Percentiles rank a stretch among this genome's conserved stretches.
Conservation (phyloP, 1,139 yeast species). For the Pichia cactophila region DNA sequence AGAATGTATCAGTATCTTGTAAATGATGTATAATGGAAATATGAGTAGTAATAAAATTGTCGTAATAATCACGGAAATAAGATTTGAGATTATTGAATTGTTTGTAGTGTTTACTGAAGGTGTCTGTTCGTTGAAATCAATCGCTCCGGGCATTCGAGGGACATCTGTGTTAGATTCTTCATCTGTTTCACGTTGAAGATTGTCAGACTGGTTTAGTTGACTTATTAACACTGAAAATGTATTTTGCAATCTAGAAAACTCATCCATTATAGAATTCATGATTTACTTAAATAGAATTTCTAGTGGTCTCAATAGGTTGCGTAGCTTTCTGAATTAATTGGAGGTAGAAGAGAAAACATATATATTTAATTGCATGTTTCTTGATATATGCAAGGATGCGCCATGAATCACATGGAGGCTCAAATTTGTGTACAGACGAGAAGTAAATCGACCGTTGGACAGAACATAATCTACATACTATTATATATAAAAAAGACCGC, state of each 20-base stretch:
- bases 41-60: not conserved
- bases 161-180: constrained; percentile 5
- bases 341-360: too few species aligned
- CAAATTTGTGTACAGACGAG: too few species aligned
- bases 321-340: too few species aligned
- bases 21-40: constrained; percentile 20
- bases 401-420: too few species aligned
- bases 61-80: constrained; percentile 1
- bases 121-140: not conserved
- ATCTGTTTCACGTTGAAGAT: constrained; percentile 1
- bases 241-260: constrained; percentile 7
- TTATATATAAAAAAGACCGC: too few species aligned
- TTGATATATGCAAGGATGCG: too few species aligned
- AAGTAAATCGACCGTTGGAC: too few species aligned
- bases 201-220: constrained; percentile 1
- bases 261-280: constrained; percentile 2
- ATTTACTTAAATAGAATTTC: not conserved
- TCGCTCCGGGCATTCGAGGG: not conserved
- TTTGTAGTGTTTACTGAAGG: not conserved
- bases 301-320: too few species aligned
- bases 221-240: constrained; percentile 2
- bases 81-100: not conserved
- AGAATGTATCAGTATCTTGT: constrained; percentile 16
- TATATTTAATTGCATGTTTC: too few species aligned
- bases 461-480: too few species aligned